Evolutionary conservation across 2,329 filamentous ascomycete species (phyloP), one percentile per base, ranked within the genome.

Genomic region (Talaromyces funiculosus): DNA sequence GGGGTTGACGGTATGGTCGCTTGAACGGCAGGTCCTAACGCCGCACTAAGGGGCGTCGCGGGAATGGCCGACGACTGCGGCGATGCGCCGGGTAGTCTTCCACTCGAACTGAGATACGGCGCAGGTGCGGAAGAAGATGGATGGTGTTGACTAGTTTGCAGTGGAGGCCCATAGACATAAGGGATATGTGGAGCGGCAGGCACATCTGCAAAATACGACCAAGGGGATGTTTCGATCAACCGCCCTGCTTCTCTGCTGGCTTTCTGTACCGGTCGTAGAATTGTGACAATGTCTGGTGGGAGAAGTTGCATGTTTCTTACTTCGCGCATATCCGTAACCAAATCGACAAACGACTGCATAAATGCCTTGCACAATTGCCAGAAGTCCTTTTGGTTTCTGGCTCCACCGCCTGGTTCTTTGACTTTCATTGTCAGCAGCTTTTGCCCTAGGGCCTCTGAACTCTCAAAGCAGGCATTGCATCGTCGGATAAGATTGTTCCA

Each of bases 1-100:
- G 77, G 77, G 0, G 77, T 78, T 2, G 84, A 90, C 3, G 90
- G 89, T 10, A 96, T 87, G 0, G 91, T 97, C 0, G 92, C 92
- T 74, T 96, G 92, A 59, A 92, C 90, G 20, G 92, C 92, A 5
- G 92, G 91, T 0, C 92, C 93, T 4, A 97, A 81, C 1, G 92
- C 92, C 16, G 92, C 92, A 67, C 90, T 94, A 63, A 96, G 83
- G 7, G 93, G 92, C 1, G 92, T 97, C 68, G 94, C 91, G 8
- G 92, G 92, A 38, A 92, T 77, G 10, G 83, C 80, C 9, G 82
- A 77, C 22, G 81, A 79, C 51, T 82, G 82, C 12, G 79, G 81
- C 26, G 74, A 73, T 61, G 71, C 63, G 61, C 64, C 67, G n/a
- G 56, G 33, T 10, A 56, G 43, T 47, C 56, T 42, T 16, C 40